phyloP scores from a whole-genome alignment of 257 asterid species.

The Plectranthus barbatus region DNA sequence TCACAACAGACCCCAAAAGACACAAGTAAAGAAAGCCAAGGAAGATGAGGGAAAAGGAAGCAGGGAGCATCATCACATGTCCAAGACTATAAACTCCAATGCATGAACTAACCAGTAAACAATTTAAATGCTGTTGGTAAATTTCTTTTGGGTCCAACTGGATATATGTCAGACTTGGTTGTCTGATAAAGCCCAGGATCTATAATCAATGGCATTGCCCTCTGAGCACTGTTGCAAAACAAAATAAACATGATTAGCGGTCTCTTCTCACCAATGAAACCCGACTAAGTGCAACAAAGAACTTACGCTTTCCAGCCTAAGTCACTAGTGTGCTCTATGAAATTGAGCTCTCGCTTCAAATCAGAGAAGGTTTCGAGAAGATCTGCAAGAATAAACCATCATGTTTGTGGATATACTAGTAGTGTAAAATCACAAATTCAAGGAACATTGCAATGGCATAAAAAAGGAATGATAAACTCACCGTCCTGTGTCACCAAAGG shows the following conservation, averaged over 20 bases:
- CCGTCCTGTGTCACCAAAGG: conserved; percentile 99
- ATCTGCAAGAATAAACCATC: conserved; percentile 41
- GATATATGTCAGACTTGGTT: conserved; percentile 54
- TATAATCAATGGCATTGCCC: conserved; percentile 75
- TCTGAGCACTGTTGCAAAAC: conserved; percentile 33
- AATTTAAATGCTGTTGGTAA: conserved; percentile 75
- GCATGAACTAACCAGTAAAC: conserved; percentile 70
- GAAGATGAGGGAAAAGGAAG: not conserved
- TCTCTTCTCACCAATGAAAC: not conserved
- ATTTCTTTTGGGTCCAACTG: conserved; percentile 49
- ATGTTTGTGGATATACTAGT: not conserved
- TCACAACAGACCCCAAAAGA: not conserved
- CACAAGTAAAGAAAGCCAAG: not conserved
- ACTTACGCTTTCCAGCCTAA: conserved; percentile 83
- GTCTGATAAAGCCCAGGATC: conserved; percentile 76
- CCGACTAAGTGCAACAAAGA: not conserved
- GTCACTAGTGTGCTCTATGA: conserved; percentile 59
- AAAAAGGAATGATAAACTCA: conserved; percentile 20
- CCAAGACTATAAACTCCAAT: not conserved
- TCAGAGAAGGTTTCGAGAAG: conserved; percentile 46
- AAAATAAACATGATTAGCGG: not conserved
- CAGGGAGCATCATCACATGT: not conserved
- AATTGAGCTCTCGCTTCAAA: conserved; percentile 49
- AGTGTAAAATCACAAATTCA: not conserved
- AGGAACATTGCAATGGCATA: not conserved